Evolutionary conservation across 139 green algal genomes (phyloP).

Genomic region (Volvox africanus): DNA sequence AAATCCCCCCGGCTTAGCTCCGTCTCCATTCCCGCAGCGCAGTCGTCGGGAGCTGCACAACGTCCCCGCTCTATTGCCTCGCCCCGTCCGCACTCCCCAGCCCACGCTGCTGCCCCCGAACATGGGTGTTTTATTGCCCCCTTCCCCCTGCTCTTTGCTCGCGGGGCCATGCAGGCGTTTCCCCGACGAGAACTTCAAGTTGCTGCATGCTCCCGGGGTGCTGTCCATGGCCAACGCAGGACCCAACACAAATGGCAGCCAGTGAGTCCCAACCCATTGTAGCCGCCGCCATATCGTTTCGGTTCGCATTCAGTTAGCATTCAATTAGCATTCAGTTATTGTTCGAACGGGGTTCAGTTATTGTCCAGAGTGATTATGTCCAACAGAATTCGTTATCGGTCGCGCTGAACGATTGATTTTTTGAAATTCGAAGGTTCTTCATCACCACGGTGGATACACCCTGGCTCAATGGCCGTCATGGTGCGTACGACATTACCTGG

Average conservation of each 20-base stretch:
- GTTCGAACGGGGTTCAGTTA: not conserved
- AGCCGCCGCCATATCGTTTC: not conserved
- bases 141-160: too few species aligned
- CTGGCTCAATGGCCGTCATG: constrained; percentile 72
- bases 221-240: constrained; percentile 92
- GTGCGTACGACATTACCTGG: constrained; percentile 16
- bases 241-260: constrained; percentile 71
- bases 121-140: too few species aligned
- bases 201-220: constrained; percentile 66
- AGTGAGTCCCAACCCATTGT: constrained; percentile 46
- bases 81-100: too few species aligned
- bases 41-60: too few species aligned
- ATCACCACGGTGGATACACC: constrained; percentile 73
- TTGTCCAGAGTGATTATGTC: not conserved
- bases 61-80: too few species aligned
- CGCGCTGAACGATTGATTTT: not conserved
- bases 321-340: not conserved
- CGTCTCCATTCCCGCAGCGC: too few species aligned
- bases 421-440: constrained; percentile 70
- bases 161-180: constrained; percentile 9
- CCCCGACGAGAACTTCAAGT: constrained; percentile 57
- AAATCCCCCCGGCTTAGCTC: too few species aligned
- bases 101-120: too few species aligned
- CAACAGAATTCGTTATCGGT: not conserved
- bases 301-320: not conserved